A percentile compares a stretch with the other conserved stretches of the same genome.
These are phyloP conservation scores for Cerioporus squamosus DNA, from an alignment of 1,284 basidiomycete species.

Conservation along the genomic window DNA sequence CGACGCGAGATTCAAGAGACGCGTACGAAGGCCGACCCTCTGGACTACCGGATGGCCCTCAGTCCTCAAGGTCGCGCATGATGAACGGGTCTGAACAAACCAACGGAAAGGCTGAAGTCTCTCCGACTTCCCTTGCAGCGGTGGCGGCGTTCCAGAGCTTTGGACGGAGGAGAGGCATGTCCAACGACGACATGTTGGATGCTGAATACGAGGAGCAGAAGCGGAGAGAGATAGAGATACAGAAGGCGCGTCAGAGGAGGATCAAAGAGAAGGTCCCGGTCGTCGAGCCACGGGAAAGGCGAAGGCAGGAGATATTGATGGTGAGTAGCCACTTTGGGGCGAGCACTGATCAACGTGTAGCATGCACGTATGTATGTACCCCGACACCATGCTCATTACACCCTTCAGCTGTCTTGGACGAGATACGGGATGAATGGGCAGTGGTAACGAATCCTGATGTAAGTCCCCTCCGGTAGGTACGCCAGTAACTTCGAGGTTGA, in stretches of 20 bases:
- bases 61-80: constrained; percentile 25
- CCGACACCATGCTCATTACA: constrained; percentile 5
- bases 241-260: constrained; percentile 62
- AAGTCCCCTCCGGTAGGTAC: constrained; percentile 34
- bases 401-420: constrained; percentile 73
- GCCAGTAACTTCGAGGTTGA: constrained; percentile 18
- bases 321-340: constrained; percentile 44
- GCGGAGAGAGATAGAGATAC: constrained; percentile 60
- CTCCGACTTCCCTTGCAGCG: constrained; percentile 54
- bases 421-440: constrained; percentile 90
- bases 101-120: constrained; percentile 28
- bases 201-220: constrained; percentile 53
- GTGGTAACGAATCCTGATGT: constrained; percentile 87
- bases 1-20: constrained; percentile 31
- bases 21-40: constrained; percentile 31
- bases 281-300: constrained; percentile 55
- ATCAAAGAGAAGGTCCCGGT: constrained; percentile 68
- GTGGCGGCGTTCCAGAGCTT: constrained; percentile 73
- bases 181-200: constrained; percentile 47
- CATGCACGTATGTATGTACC: background rate
- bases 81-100: constrained; percentile 20
- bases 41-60: constrained; percentile 21
- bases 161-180: constrained; percentile 57
- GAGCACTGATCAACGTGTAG: too few relatives aligned
- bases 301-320: constrained; percentile 76